Evolutionary conservation across 495 filamentous ascomycete genomes (phyloP).

Genomic region (Hypoxylon perforatum): DNA sequence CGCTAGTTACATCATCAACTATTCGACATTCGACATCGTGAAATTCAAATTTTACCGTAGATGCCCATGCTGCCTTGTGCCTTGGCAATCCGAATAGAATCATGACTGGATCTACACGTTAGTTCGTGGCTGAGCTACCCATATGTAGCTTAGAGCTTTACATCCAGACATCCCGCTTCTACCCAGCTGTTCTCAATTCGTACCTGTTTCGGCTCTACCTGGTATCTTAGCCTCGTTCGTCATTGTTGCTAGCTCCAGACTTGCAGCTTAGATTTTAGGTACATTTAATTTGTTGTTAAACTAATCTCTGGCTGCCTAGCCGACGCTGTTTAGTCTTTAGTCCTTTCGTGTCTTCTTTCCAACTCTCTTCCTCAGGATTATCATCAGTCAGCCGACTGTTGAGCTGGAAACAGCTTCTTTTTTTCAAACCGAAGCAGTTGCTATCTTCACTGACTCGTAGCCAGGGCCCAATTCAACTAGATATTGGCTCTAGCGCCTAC

Average conservation of each 20-base stretch:
- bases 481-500: background rate
- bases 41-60: slow-evolving; percentile 3
- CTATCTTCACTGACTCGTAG: slow-evolving; percentile 8
- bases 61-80: background rate
- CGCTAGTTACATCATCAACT: slow-evolving; percentile 37
- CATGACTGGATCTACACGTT: slow-evolving; percentile 1
- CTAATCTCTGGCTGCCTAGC: background rate
- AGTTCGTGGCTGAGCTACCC: slow-evolving; percentile 13
- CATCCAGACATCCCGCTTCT: background rate
- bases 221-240: slow-evolving; percentile 38
- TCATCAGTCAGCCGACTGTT: slow-evolving; percentile 1
- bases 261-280: background rate
- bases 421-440: slow-evolving; percentile 5
- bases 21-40: slow-evolving; percentile 22
- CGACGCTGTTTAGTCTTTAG: slow-evolving; percentile 1
- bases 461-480: slow-evolving; percentile 3
- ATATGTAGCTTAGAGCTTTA: slow-evolving; percentile 1
- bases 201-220: background rate
- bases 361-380: background rate
- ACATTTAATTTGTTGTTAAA: slow-evolving; percentile 24
- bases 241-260: slow-evolving; percentile 31
- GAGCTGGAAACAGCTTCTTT: slow-evolving; percentile 3
- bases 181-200: slow-evolving; percentile 2
- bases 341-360: background rate
- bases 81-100: background rate